Conservation (phyloP, 2,329 filamentous ascomycete species). For the Paecilomyces sp. region DNA sequence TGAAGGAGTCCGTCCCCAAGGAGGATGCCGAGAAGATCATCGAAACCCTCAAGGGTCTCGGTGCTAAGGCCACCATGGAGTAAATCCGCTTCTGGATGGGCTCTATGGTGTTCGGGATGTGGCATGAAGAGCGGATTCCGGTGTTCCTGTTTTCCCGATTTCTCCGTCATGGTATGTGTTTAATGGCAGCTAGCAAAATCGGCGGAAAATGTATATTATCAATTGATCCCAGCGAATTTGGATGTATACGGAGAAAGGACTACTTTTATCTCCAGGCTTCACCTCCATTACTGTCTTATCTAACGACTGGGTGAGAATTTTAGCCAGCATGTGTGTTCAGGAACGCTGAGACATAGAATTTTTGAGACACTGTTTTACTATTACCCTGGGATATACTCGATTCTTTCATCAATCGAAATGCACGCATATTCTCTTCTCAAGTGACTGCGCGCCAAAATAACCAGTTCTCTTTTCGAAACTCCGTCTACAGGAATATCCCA, state of each 20-base stretch:
- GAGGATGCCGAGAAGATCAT: constrained; percentile 99
- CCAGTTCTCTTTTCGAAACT: neutral
- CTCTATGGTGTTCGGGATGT: constrained; percentile 1
- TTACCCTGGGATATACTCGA: neutral
- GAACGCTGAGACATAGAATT: neutral
- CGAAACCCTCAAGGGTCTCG: constrained; percentile 85
- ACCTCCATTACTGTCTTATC: neutral
- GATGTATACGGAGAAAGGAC: neutral
- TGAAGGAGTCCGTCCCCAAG: constrained; percentile 99
- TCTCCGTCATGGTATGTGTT: neutral
- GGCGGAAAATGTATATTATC: constrained; percentile 1
- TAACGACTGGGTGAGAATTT: neutral
- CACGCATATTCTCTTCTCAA: neutral
- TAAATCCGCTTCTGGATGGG: constrained; percentile 40
- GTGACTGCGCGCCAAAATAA: neutral
- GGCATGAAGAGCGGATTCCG: neutral
- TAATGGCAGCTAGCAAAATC: neutral
- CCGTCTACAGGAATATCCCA: neutral
- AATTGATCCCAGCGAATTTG: neutral
- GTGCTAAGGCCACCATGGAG: constrained; percentile 85
- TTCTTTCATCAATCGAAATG: neutral
- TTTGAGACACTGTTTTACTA: constrained; percentile 1
- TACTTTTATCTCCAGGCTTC: neutral
- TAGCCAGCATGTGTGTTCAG: neutral
- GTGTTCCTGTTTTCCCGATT: neutral